Percentiles rank a stretch among this genome's conserved stretches.
phyloP scores from a whole-genome alignment of 352 stramenopile genomes.

The Pilasporangium apinafurcum region DNA sequence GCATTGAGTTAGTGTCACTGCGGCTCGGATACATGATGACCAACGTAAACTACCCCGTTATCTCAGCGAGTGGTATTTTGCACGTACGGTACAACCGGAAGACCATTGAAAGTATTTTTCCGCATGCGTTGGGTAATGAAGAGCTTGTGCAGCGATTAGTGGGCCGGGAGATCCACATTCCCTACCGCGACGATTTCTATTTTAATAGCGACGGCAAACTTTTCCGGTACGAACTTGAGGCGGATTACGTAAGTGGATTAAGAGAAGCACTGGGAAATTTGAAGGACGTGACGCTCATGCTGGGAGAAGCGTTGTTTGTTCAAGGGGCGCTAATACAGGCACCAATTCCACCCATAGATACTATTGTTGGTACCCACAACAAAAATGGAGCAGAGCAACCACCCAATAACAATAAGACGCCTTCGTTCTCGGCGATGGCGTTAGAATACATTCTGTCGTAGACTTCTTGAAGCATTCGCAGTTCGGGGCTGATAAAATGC shows the following conservation, averaged over 20 bases:
- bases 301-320: slow-evolving; percentile 22
- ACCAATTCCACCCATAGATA: slow-evolving; percentile 4
- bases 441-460: slow-evolving; percentile 22
- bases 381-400: background rate
- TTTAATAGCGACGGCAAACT: slow-evolving; percentile 24
- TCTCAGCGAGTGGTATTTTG: slow-evolving; percentile 20
- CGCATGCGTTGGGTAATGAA: slow-evolving; percentile 20
- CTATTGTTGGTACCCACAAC: background rate
- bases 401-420: background rate
- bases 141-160: slow-evolving; percentile 38
- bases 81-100: slow-evolving; percentile 36
- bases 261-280: slow-evolving; percentile 28
- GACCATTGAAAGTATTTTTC: slow-evolving; percentile 44
- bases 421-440: slow-evolving; percentile 8
- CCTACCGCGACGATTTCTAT: slow-evolving; percentile 32
- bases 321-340: slow-evolving; percentile 15
- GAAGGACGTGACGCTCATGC: slow-evolving; percentile 25
- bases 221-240: slow-evolving; percentile 20
- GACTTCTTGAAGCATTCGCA: no score
- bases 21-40: slow-evolving; percentile 12
- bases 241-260: slow-evolving; percentile 25
- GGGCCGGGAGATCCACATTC: slow-evolving; percentile 29
- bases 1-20: slow-evolving; percentile 14
- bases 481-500: no score
- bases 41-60: slow-evolving; percentile 13